phyloP scores from a whole-genome alignment of 2,329 filamentous ascomycete species.

The Lachnellula occidentalis region DNA sequence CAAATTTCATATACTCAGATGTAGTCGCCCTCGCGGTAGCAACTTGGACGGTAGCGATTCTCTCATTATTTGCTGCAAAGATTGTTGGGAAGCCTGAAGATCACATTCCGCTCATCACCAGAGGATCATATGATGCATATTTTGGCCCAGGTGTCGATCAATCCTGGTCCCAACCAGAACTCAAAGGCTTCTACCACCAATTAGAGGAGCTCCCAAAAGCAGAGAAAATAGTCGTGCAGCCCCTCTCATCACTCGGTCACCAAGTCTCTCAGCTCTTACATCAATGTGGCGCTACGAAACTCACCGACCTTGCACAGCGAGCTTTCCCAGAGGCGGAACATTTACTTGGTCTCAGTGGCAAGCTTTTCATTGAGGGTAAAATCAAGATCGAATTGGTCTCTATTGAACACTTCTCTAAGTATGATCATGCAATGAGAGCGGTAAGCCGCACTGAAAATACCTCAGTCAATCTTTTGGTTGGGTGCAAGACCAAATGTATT shows the following conservation, averaged over 20 bases:
- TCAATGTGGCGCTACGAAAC: constrained; percentile 30
- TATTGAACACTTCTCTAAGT: constrained; percentile 10
- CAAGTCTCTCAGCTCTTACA: constrained; percentile 36
- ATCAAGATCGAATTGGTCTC: constrained; percentile 14
- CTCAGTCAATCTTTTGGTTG: constrained; percentile 11
- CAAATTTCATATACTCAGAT: constrained; percentile 38
- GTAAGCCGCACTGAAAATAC: constrained; percentile 1
- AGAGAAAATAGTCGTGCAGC: constrained; percentile 36
- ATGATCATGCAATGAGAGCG: constrained; percentile 5
- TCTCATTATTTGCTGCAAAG: constrained; percentile 43
- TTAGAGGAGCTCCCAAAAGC: constrained; percentile 36
- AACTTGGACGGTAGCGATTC: constrained; percentile 48
- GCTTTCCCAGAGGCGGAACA: constrained; percentile 38
- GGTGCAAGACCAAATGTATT: constrained; percentile 11
- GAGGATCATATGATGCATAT: constrained; percentile 10
- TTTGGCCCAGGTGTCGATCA: constrained; percentile 33
- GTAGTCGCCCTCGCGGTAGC: constrained; percentile 42
- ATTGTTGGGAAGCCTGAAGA: constrained; percentile 41
- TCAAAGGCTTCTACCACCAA: constrained; percentile 40
- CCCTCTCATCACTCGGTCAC: constrained; percentile 41
- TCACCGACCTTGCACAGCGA: constrained; percentile 21
- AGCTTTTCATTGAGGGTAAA: constrained; percentile 11
- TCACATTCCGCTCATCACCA: constrained; percentile 4
- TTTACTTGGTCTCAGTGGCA: constrained; percentile 21
- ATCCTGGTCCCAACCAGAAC: constrained; percentile 44